Conservation (phyloP, 78 protist species). For the Monosiga brevicollis region DNA sequence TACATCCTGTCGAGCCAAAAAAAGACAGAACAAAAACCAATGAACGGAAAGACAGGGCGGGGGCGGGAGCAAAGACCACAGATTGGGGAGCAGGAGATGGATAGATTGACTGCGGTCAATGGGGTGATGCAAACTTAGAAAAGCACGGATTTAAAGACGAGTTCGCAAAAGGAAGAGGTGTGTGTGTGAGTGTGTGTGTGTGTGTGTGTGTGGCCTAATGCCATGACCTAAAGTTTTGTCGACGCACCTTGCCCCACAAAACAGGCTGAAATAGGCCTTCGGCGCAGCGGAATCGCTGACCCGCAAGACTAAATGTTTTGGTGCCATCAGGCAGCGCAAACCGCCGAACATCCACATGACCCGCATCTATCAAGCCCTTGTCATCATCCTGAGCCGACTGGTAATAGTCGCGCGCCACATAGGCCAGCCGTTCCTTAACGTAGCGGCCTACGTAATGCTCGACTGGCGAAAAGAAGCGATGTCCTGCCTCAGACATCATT, state of each 20-base stretch:
- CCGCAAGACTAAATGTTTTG: neutral
- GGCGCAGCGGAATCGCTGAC: slow-evolving; percentile 4
- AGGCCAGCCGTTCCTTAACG: neutral
- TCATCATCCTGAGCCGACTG: neutral
- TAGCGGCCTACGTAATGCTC: neutral
- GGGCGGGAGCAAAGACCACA: too few relatives aligned
- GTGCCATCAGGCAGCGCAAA: slow-evolving; percentile 2
- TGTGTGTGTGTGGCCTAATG: neutral
- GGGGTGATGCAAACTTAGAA: neutral
- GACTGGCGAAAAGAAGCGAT: slow-evolving; percentile 8
- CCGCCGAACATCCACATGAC: neutral
- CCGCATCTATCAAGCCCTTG: neutral
- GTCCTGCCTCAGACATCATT: neutral
- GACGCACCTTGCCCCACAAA: neutral
- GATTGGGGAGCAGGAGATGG: too few relatives aligned
- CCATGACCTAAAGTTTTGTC: neutral
- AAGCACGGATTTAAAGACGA: neutral
- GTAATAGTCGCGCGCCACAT: neutral
- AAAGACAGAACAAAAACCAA: too few relatives aligned
- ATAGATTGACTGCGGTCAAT: neutral
- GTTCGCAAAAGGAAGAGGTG: neutral
- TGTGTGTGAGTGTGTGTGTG: neutral
- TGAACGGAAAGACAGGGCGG: too few relatives aligned
- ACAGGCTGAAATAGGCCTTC: slow-evolving; percentile 3
- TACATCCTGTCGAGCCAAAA: neutral